Percentiles rank a stretch among this genome's conserved stretches.
These are phyloP conservation scores for Helichrysum umbraculigerum DNA, from an alignment of 129 eudicot species.

Conservation along the genomic window DNA sequence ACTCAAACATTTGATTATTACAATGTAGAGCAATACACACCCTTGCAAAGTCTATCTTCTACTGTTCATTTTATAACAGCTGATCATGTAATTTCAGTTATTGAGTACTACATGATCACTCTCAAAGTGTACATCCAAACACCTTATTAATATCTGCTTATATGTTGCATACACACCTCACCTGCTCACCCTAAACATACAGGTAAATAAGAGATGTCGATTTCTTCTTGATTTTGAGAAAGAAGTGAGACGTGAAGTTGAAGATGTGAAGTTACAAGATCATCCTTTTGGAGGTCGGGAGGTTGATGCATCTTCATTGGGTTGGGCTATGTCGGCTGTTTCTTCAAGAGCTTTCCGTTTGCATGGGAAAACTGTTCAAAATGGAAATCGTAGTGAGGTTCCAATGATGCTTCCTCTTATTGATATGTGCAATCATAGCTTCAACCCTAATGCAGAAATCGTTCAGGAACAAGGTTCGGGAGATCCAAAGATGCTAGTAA, in stretches of 20 bases:
- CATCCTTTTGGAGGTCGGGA: slow-evolving; percentile 87
- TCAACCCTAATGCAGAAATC: slow-evolving; percentile 80
- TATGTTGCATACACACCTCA: slow-evolving; percentile 4
- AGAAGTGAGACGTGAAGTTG: slow-evolving; percentile 53
- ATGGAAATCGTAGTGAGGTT: slow-evolving; percentile 47
- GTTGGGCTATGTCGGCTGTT: slow-evolving; percentile 99
- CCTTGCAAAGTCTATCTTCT: background rate
- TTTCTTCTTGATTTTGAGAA: slow-evolving; percentile 96
- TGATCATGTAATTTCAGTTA: background rate
- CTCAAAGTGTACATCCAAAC: background rate
- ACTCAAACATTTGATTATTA: background rate
- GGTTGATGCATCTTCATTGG: slow-evolving; percentile 81
- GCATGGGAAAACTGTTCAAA: slow-evolving; percentile 50
- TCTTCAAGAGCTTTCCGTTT: slow-evolving; percentile 94
- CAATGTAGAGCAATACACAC: background rate
- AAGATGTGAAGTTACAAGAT: slow-evolving; percentile 47
- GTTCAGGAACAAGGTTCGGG: slow-evolving; percentile 60
- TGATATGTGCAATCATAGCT: slow-evolving; percentile 98
- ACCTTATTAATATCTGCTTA: background rate
- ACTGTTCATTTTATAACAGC: background rate
- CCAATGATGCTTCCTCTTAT: slow-evolving; percentile 99
- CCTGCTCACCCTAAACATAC: background rate
- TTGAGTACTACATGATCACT: background rate
- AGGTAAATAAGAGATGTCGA: slow-evolving; percentile 94
- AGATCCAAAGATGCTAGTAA: slow-evolving; percentile 51